phyloP scores from a whole-genome alignment of 108 stramenopile genomes.

The Chaetoceros tenuissimus region DNA sequence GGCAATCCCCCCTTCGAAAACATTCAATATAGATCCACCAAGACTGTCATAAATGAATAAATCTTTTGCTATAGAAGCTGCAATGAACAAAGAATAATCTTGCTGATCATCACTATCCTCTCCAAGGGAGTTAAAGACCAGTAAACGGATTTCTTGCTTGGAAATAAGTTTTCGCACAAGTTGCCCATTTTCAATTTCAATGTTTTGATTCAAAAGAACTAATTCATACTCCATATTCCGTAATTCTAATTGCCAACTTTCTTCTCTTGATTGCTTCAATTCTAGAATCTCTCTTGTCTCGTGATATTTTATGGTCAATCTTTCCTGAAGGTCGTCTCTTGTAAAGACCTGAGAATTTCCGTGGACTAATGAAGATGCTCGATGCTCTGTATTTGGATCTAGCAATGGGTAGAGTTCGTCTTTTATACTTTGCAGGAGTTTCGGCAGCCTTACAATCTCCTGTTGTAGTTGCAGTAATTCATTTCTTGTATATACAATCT shows the following conservation, averaged over 20 bases:
- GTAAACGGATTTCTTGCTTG: not conserved
- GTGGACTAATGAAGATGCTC: not conserved
- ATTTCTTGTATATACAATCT: not conserved
- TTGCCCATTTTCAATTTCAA: not conserved
- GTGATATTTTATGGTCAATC: not conserved
- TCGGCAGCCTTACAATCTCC: not conserved
- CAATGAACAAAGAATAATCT: not conserved
- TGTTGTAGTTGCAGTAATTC: not conserved
- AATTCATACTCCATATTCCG: not conserved
- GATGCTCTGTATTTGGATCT: not conserved
- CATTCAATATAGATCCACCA: not conserved
- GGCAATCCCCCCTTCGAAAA: not conserved
- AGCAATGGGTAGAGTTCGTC: no score
- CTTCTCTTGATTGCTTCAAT: not conserved
- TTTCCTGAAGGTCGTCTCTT: not conserved
- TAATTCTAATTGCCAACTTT: not conserved
- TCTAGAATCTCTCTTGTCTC: not conserved
- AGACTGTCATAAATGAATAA: not conserved
- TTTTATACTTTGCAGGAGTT: no score
- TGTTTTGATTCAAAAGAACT: not conserved
- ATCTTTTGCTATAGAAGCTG: not conserved
- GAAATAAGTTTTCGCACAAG: not conserved
- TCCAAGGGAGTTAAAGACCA: not conserved
- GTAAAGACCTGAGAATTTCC: not conserved
- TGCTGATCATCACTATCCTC: not conserved